Percentiles rank a stretch among this genome's conserved stretches.
Evolutionary conservation across 441 rosid species (phyloP).

Genomic region (Biscutella laevigata): DNA sequence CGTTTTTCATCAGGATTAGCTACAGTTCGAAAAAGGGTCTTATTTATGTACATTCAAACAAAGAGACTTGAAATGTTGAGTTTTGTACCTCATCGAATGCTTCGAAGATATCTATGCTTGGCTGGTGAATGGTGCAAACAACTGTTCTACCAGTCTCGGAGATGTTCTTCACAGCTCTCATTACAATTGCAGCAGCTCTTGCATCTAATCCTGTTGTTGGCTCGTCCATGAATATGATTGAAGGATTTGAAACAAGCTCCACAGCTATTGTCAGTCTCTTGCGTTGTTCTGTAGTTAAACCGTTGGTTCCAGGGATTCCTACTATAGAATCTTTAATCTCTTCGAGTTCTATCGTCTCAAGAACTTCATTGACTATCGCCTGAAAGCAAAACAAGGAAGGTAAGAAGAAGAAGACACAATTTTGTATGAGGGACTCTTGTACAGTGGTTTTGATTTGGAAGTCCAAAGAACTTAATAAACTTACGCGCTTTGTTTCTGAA

Average conservation of each 20-base stretch:
- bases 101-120: constrained; percentile 43
- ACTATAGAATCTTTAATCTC: constrained; percentile 31
- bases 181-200: constrained; percentile 53
- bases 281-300: constrained; percentile 51
- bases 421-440: too few relatives aligned
- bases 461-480: too few relatives aligned
- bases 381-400: constrained; percentile 2
- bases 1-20: constrained; percentile 41
- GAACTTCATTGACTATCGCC: constrained; percentile 39
- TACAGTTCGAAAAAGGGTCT: constrained; percentile 16
- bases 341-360: constrained; percentile 40
- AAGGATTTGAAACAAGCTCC: constrained; percentile 52
- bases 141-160: constrained; percentile 41
- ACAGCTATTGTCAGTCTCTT: constrained; percentile 49
- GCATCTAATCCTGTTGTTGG: constrained; percentile 56
- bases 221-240: constrained; percentile 53
- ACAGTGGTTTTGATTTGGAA: too few relatives aligned
- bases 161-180: constrained; percentile 49
- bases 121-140: constrained; percentile 57
- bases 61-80: not conserved
- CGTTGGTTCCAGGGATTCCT: constrained; percentile 37
- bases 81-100: constrained; percentile 40
- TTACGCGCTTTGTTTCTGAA: constrained; percentile 26
- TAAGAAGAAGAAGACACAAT: not conserved
- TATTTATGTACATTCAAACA: not conserved